These are phyloP conservation scores for Coleophoma crateriformis DNA, from an alignment of 2,329 filamentous ascomycete genomes.

Conservation along the genomic window DNA sequence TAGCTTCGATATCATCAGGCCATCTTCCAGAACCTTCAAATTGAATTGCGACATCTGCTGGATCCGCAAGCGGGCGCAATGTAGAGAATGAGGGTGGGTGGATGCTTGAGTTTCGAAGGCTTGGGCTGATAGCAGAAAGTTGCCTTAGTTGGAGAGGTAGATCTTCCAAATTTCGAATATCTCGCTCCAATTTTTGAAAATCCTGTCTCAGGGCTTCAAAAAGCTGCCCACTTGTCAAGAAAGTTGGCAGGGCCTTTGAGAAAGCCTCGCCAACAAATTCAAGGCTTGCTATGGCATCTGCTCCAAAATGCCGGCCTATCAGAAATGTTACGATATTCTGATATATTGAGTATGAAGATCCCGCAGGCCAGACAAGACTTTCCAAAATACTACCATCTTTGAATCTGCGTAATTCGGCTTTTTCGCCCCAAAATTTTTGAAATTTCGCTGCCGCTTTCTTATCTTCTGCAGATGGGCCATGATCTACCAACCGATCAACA, in stretches of 20 bases:
- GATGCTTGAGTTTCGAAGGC: constrained; percentile 69
- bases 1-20: constrained; percentile 87
- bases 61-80: constrained; percentile 33
- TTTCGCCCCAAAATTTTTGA: constrained; percentile 90
- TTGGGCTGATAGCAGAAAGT: constrained; percentile 65
- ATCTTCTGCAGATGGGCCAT: constrained; percentile 80
- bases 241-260: constrained; percentile 33
- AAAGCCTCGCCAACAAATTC: constrained; percentile 40
- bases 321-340: constrained; percentile 75
- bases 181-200: constrained; percentile 68
- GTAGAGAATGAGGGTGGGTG: constrained; percentile 42
- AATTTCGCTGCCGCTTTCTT: constrained; percentile 78
- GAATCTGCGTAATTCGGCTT: constrained; percentile 87
- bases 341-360: constrained; percentile 57
- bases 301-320: constrained; percentile 62
- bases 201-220: constrained; percentile 67
- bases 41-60: constrained; percentile 77
- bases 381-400: constrained; percentile 93
- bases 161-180: constrained; percentile 73
- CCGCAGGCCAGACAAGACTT: constrained; percentile 78
- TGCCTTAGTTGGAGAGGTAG: constrained; percentile 83
- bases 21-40: constrained; percentile 92
- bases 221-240: constrained; percentile 32
- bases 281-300: constrained; percentile 35
- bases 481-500: constrained; percentile 73